These are phyloP conservation scores for Geotrichum phurueaensis DNA, from an alignment of 1,139 yeast genomes.

Conservation along the genomic window DNA sequence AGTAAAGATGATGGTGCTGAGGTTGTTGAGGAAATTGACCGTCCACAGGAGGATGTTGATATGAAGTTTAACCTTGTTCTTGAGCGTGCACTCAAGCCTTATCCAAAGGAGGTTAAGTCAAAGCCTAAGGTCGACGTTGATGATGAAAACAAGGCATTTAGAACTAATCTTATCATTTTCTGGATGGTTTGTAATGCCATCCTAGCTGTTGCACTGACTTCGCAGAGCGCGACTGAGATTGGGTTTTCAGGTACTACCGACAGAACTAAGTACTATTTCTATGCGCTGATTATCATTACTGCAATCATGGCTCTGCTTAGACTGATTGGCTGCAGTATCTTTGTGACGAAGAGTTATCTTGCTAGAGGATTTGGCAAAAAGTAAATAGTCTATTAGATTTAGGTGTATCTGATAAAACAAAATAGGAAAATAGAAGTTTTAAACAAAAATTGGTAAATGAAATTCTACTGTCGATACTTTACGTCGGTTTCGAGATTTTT, in stretches of 20 bases:
- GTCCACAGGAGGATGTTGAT: slow-evolving; percentile 65
- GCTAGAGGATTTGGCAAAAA: slow-evolving; percentile 20
- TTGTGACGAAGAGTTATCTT: slow-evolving; percentile 44
- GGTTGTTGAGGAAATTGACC: slow-evolving; percentile 63
- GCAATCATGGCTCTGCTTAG: slow-evolving; percentile 74
- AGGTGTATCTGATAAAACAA: not conserved
- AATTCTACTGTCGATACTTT: not conserved
- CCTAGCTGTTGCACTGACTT: slow-evolving; percentile 58
- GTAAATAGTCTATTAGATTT: not conserved
- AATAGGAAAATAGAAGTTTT: not conserved
- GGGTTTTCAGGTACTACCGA: slow-evolving; percentile 36
- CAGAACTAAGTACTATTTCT: slow-evolving; percentile 54
- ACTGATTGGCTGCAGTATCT: slow-evolving; percentile 59
- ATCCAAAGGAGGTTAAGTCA: slow-evolving; percentile 33
- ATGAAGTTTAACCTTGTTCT: slow-evolving; percentile 40
- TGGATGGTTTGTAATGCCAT: slow-evolving; percentile 77
- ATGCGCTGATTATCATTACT: slow-evolving; percentile 72
- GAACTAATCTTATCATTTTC: slow-evolving; percentile 71
- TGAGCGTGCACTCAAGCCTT: slow-evolving; percentile 42
- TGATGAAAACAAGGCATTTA: slow-evolving; percentile 62
- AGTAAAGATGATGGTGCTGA: slow-evolving; percentile 64
- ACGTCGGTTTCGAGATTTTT: too few species aligned
- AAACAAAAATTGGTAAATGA: not conserved
- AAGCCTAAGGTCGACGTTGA: slow-evolving; percentile 31
- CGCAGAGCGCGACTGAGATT: slow-evolving; percentile 30